Conservation (phyloP, 2,329 filamentous ascomycete species). For the Fusarium sambucinum region DNA sequence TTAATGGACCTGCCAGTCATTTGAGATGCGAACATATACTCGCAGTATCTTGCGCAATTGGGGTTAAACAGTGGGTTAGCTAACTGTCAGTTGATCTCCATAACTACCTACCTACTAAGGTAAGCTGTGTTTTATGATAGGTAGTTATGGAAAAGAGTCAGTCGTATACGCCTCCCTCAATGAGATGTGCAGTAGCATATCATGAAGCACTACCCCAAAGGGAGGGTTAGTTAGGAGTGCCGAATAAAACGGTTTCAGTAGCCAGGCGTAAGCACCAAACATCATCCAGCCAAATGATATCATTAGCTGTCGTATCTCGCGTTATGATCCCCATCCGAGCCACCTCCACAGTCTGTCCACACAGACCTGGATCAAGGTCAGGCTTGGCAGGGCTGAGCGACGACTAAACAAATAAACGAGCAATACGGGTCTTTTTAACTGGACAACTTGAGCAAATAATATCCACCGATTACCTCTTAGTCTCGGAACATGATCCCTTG, state of each 20-base stretch:
- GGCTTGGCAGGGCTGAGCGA: constrained; percentile 31
- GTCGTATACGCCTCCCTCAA: no score
- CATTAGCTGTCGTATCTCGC: constrained; percentile 19
- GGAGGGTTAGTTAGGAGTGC: no score
- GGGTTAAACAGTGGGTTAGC: background rate
- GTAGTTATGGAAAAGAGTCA: no score
- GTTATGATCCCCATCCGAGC: constrained; percentile 6
- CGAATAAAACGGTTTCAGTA: background rate
- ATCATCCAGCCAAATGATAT: background rate
- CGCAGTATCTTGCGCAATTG: background rate
- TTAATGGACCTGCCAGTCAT: background rate
- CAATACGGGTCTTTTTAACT: constrained; percentile 27
- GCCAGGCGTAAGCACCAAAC: background rate
- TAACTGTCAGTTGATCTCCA: no score
- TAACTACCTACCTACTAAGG: no score
- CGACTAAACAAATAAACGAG: constrained; percentile 20
- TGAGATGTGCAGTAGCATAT: no score
- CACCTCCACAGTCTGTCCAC: constrained; percentile 18
- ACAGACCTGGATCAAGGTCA: constrained; percentile 3
- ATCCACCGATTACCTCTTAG: constrained; percentile 19
- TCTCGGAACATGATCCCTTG: constrained; percentile 37
- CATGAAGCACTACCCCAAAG: background rate
- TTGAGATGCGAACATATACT: background rate
- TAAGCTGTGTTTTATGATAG: no score
- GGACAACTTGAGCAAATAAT: background rate